Evolutionary conservation across 2,329 filamentous ascomycete species (phyloP).

Genomic region (Aspergillus oerlinghausenensis): DNA sequence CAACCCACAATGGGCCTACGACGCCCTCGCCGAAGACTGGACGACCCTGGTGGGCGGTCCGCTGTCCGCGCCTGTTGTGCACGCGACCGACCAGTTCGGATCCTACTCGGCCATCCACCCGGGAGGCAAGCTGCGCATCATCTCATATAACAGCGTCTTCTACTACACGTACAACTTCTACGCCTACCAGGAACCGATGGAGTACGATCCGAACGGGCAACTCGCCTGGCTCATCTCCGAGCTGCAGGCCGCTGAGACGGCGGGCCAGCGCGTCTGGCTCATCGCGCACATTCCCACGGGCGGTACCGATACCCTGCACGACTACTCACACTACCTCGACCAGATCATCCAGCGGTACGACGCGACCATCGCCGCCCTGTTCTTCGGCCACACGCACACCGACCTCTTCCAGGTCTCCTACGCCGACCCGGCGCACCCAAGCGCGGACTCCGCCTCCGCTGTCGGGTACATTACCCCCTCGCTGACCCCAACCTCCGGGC

Average conservation of each 20-base stretch:
- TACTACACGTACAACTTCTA: constrained; percentile 58
- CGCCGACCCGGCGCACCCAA: constrained; percentile 42
- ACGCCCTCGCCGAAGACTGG: constrained; percentile 47
- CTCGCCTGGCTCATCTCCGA: constrained; percentile 52
- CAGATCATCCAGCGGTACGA: constrained; percentile 52
- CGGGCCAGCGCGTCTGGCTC: constrained; percentile 52
- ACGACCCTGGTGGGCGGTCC: constrained; percentile 38
- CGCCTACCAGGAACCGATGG: constrained; percentile 49
- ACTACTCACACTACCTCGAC: constrained; percentile 51
- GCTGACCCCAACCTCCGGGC: constrained; percentile 52
- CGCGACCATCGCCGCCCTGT: constrained; percentile 52
- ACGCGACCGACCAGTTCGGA: constrained; percentile 17
- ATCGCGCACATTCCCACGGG: constrained; percentile 56
- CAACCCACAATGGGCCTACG: constrained; percentile 51
- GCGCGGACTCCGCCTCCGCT: constrained; percentile 42
- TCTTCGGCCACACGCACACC: constrained; percentile 55
- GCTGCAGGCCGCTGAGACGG: constrained; percentile 50
- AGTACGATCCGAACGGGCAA: constrained; percentile 50
- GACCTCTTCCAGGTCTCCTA: constrained; percentile 57
- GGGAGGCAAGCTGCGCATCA: constrained; percentile 51
- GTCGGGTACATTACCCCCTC: constrained; percentile 54
- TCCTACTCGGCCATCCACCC: constrained; percentile 34
- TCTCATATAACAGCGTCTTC: constrained; percentile 57
- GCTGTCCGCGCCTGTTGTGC: background rate
- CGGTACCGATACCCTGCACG: constrained; percentile 48